Conservation (phyloP, 208 protist species). For the Leishmania lainsoni region DNA sequence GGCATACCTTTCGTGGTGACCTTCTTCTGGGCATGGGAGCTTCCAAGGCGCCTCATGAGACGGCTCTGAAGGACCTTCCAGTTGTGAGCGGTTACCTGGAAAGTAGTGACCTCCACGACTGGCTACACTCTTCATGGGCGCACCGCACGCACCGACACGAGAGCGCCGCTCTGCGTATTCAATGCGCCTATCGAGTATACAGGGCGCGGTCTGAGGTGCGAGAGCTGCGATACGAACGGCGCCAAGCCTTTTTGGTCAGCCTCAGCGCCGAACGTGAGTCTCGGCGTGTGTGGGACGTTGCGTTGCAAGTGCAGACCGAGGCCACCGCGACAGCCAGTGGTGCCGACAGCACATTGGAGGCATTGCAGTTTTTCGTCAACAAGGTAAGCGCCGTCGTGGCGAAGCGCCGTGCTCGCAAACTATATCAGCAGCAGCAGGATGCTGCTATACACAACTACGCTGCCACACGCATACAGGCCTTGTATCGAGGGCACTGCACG, state of each 20-base stretch:
- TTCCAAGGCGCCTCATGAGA: background rate
- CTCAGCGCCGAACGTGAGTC: slow-evolving; percentile 49
- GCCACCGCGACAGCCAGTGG: slow-evolving; percentile 9
- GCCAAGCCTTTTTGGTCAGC: slow-evolving; percentile 41
- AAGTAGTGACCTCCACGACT: slow-evolving; percentile 49
- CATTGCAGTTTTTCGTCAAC: slow-evolving; percentile 58
- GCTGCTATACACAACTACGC: slow-evolving; percentile 43
- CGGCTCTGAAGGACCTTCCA: slow-evolving; percentile 3
- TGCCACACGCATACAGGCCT: slow-evolving; percentile 58
- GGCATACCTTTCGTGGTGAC: slow-evolving; percentile 33
- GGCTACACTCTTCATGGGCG: slow-evolving; percentile 68
- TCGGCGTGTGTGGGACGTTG: slow-evolving; percentile 44
- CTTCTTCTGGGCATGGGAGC: background rate
- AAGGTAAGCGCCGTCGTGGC: slow-evolving; percentile 60
- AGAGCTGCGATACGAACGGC: slow-evolving; percentile 46
- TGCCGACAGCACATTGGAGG: slow-evolving; percentile 26
- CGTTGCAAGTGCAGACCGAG: slow-evolving; percentile 43
- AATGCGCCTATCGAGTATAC: slow-evolving; percentile 75
- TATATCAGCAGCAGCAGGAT: slow-evolving; percentile 23
- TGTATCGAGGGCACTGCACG: slow-evolving; percentile 60
- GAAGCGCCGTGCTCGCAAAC: slow-evolving; percentile 45
- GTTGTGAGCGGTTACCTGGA: slow-evolving; percentile 55
- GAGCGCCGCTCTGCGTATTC: slow-evolving; percentile 78
- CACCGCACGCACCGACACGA: slow-evolving; percentile 83
- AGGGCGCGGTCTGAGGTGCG: slow-evolving; percentile 38